Conservation (phyloP, 345 rosid species). For the Salix brachista region DNA sequence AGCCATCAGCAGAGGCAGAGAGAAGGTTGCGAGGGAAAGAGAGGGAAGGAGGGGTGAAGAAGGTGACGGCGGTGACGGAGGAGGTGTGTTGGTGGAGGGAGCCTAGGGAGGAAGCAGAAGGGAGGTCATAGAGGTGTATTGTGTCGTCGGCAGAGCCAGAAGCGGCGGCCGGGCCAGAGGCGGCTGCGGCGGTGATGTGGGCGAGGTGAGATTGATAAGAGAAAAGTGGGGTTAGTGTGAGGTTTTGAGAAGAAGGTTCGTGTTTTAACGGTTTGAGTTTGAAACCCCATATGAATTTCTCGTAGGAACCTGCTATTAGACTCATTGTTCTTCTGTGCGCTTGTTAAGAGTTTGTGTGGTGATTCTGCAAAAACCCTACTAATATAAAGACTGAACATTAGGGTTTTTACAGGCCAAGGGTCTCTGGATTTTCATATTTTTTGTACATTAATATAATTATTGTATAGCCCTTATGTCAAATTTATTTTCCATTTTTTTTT, state of each 20-base stretch:
- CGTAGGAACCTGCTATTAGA: conserved; percentile 85
- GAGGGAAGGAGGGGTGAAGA: conserved; percentile 66
- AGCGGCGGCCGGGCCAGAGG: conserved; percentile 75
- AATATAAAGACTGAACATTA: no score
- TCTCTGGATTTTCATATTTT: no score
- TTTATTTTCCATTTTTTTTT: no score
- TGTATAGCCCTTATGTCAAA: no score
- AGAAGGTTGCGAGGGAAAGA: conserved; percentile 86
- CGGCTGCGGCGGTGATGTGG: conserved; percentile 73
- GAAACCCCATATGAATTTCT: conserved; percentile 85
- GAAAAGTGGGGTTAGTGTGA: conserved; percentile 63
- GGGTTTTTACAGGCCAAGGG: no score
- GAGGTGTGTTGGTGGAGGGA: conserved; percentile 62
- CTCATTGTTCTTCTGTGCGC: conserved; percentile 35
- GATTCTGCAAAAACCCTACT: neutral
- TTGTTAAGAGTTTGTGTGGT: neutral
- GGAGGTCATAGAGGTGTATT: conserved; percentile 76
- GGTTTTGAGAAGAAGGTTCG: conserved; percentile 29
- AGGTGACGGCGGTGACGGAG: conserved; percentile 68
- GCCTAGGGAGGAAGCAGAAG: conserved; percentile 82
- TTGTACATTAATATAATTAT: no score
- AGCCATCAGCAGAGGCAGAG: conserved; percentile 78
- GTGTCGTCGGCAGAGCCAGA: conserved; percentile 83
- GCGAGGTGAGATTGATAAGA: conserved; percentile 86
- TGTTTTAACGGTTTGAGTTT: conserved; percentile 54